Base-by-base conservation (phyloP, 371 early-diverging fungal genomes). In the Sporodiniella umbellata region DNA sequence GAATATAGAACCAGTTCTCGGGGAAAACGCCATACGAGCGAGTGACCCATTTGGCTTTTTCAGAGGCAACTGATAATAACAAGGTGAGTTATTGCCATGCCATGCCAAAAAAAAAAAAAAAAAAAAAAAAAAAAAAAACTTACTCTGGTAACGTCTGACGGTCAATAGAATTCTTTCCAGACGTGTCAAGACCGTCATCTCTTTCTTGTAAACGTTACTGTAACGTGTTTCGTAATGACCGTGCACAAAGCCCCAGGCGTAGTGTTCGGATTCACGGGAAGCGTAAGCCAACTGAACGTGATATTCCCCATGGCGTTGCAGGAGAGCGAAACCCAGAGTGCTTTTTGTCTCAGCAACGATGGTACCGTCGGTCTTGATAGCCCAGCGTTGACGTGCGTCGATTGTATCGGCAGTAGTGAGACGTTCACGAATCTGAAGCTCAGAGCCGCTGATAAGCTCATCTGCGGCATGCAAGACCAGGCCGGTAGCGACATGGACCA, bases 401-500 rank as follows among this genome's bases (percentile, higher is more conserved):
- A 53, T 50, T 0, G 47, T 46, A 4, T 56, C 30, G 10, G 39
- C 24, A 22, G 30, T n/a, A 8, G 48, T 21, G 8, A 62, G 28
- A 24, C 62, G 48, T 21, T 55, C 56, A 8, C 67, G 58, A 14
- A 73, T 55, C 37, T 62, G 58, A 37, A 73, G 56, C n/a, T 53
- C 58, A 23, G 57, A 54, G n/a, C 67, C 70, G 40, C 67, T 45
- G 14, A 60, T 45, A 43, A 69, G 47, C 33, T 56, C 45, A 50
- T 68, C 66, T 62, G 58, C 42, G 15, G 65, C 62, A 54, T 73
- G 70, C 22, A 68, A 46, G 1, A 70, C 68, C 21, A 67, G 54
- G 25, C 66, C 71, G 33, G 78, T 71, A 21, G 65, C 57, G n/a
- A 64, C 65, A 56, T 81, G 78, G 6, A 75, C 68, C 10, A 81